Conservation (phyloP, 2,329 filamentous ascomycete species). For the Allantophomopsis lycopodina region DNA sequence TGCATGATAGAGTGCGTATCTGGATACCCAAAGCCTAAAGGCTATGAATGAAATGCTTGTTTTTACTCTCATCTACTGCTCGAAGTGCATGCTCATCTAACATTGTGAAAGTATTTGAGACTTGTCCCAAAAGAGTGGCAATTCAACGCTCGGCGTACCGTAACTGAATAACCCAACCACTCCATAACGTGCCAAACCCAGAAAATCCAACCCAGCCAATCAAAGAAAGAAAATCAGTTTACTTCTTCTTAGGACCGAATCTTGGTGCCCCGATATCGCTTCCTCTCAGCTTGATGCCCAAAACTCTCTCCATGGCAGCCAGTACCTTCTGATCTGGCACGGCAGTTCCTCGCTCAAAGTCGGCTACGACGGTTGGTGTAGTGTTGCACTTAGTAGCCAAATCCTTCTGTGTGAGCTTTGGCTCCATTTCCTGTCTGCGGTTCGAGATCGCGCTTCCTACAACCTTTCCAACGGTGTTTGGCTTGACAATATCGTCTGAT, state of each 20-base stretch:
- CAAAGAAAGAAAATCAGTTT: constrained; percentile 8
- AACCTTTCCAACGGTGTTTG: constrained; percentile 71
- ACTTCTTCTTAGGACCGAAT: constrained; percentile 64
- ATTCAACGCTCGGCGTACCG: too few relatives aligned
- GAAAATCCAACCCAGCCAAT: neutral
- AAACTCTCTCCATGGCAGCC: constrained; percentile 62
- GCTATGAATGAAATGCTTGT: too few relatives aligned
- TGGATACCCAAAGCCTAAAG: neutral
- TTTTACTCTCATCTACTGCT: too few relatives aligned
- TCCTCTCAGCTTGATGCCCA: constrained; percentile 81
- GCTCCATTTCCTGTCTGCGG: constrained; percentile 67
- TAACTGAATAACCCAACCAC: neutral
- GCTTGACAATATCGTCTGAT: constrained; percentile 93
- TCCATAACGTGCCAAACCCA: neutral
- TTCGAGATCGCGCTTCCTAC: constrained; percentile 76
- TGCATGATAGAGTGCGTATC: neutral
- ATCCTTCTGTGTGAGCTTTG: constrained; percentile 92
- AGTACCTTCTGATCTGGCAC: constrained; percentile 76
- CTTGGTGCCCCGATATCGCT: constrained; percentile 73
- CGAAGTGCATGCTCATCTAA: too few relatives aligned
- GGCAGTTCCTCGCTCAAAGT: constrained; percentile 73
- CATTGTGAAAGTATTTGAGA: too few relatives aligned
- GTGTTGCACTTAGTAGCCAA: constrained; percentile 82
- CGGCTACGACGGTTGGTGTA: constrained; percentile 63
- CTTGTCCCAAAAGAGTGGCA: too few relatives aligned